Evolutionary conservation across 140 eudicot species (phyloP), one percentile per base, ranked within the genome.

Genomic region (Erigeron philadelphicus): DNA sequence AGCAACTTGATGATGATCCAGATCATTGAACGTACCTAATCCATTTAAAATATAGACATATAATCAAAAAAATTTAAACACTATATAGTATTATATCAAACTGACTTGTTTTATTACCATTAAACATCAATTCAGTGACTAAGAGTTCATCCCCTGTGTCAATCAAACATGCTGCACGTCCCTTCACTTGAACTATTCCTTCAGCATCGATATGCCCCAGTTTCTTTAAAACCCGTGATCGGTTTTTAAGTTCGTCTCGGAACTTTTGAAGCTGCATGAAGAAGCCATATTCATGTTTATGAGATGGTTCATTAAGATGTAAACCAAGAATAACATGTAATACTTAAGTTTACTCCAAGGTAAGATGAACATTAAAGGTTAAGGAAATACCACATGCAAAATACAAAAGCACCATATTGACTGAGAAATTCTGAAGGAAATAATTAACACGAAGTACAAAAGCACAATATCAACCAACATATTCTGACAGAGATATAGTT

Each of bases 101-200:
- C 9, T 58, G 49, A 17, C 9, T 17, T 67, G 18, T 75, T 46
- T 58, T 46, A 47, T 82, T 64, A 93, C 99, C 97, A 73, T 94
- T 94, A 60, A 94, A 94, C 99, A 94, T 89, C 73, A 94, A 68
- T 66, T 94, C 99, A 15, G 99, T 94, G 70, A 89, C 99, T 55
- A 89, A 88, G 15, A 94, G 95, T 78, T 94, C 97, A 78, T 94
- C 99, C 80, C 99, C 99, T 9, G 99, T 94, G 71, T 94, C 99
- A 50, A 94, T 87, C 70, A 87, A 80, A 65, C 95, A 82, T 46
- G 99, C 99, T 35, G 99, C 99, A 62, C 97, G 85, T 11, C 99
- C 99, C 74, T 94, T 94, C 74, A 94, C 81, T 88, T 84, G 95
- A 62, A 94, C 97, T 57, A 94, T 88, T 16, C 95, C 95, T 70